phyloP scores from a whole-genome alignment of 192 early-diverging fungal genomes.

The Dissophora globulifera region DNA sequence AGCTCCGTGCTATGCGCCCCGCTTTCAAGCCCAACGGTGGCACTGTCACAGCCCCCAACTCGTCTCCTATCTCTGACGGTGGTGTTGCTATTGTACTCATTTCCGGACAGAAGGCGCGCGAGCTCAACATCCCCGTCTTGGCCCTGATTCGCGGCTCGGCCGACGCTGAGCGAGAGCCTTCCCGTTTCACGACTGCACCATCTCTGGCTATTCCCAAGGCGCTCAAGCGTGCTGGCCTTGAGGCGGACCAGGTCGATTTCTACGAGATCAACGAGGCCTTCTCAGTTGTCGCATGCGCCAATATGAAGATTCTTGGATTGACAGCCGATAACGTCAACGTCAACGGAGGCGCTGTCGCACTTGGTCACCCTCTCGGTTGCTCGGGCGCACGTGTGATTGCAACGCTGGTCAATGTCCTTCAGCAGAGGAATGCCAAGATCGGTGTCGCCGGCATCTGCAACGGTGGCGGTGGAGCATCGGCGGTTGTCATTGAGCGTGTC shows the following conservation, averaged over 20 bases:
- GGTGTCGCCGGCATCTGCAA: slow-evolving; percentile 97
- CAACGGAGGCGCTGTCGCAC: slow-evolving; percentile 94
- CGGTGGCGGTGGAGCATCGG: slow-evolving; percentile 93
- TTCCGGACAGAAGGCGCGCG: slow-evolving; percentile 67
- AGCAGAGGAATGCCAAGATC: slow-evolving; percentile 77
- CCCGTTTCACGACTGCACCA: slow-evolving; percentile 80
- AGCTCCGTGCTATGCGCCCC: slow-evolving; percentile 88
- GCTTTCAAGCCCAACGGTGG: slow-evolving; percentile 87
- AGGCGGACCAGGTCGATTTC: slow-evolving; percentile 74
- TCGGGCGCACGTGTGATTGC: slow-evolving; percentile 91
- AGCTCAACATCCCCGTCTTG: slow-evolving; percentile 61
- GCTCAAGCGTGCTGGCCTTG: slow-evolving; percentile 68
- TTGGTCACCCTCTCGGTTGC: slow-evolving; percentile 98
- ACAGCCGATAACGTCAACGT: slow-evolving; percentile 85
- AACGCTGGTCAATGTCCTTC: slow-evolving; percentile 80
- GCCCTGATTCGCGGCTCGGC: slow-evolving; percentile 74
- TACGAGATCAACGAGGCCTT: slow-evolving; percentile 90
- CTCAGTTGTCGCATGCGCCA: slow-evolving; percentile 85
- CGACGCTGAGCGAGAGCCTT: slow-evolving; percentile 75
- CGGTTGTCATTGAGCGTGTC: slow-evolving; percentile 74
- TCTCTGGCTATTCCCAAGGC: slow-evolving; percentile 83
- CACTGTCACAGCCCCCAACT: slow-evolving; percentile 92
- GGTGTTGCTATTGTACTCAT: slow-evolving; percentile 81
- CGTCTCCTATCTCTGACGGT: slow-evolving; percentile 84
- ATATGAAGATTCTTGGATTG: slow-evolving; percentile 82